Base-by-base conservation (phyloP, 352 stramenopile genomes). In the Phytophthora lateralis region DNA sequence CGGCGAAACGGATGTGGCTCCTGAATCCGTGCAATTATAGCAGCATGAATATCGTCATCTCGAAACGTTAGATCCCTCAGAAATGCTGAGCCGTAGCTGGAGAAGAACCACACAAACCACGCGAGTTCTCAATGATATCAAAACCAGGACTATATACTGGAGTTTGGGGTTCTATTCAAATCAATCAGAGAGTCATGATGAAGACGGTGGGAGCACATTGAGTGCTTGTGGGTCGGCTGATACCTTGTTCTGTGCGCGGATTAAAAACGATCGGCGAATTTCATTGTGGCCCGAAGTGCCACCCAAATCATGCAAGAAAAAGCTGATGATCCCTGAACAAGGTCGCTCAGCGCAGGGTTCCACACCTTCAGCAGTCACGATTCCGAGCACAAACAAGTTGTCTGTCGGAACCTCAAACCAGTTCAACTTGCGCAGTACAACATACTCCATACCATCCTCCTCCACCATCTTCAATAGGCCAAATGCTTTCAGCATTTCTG, bases 401-500 rank as follows among this genome's bases (percentile, higher is more conserved):
- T 37, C 26, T 18, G 14, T 21, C 17, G 44, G 44, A 11, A 21
- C 18, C 14, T 29, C 11, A 4, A 51, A 21, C 44, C 44, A 51
- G 17, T 27, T 7, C 15, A 51, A 6, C n/a, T 51, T 51, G 15
- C 15, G 24, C 3, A 51, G n/a, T 38, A 37, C 44, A 26, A 24
- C n/a, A 51, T 26, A 51, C 44, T 20, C 3, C 2, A 26, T 24
- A 26, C 14, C 37, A 15, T 51, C 46, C 12, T 52, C 37, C 20
- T 30, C 27, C 18, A 11, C 20, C 46, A 57, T 48, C 18, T 57
- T 57, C 15, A 63, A 20, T 29, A 63, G 24, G 0, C 56, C 56
- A 18, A 63, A 35, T 2, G 56, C 30, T 26, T 63, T 63, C 26
- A 57, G 46, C 4, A 37, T 29, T 11, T 57, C 46, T 18, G 55